phyloP scores from a whole-genome alignment of 169 alveolate genomes.

The Amoebophrya sp. region DNA sequence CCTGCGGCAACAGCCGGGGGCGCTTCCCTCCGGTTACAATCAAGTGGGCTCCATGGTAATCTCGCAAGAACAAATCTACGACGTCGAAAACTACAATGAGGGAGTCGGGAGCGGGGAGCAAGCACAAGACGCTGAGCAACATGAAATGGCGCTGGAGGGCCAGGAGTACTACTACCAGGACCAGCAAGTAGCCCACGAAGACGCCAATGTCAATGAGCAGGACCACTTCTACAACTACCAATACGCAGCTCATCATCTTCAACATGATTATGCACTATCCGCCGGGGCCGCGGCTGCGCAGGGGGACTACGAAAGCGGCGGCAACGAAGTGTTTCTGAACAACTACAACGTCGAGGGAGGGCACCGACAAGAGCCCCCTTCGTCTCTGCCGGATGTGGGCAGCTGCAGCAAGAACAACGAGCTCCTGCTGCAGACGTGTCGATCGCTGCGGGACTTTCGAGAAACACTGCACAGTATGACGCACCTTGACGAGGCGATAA shows the following conservation, averaged over 20 bases:
- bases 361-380: background rate
- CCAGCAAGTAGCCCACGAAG: background rate
- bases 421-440: background rate
- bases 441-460: background rate
- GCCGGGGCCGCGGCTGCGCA: background rate
- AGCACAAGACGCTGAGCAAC: background rate
- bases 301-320: background rate
- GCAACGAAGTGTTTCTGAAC: background rate
- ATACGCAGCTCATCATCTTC: background rate
- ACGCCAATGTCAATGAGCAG: background rate
- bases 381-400: too few species aligned
- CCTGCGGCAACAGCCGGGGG: too few species aligned
- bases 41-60: background rate
- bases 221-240: background rate
- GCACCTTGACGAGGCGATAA: background rate
- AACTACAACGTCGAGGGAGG: background rate
- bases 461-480: background rate
- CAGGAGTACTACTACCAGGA: background rate
- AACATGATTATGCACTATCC: background rate
- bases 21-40: too few species aligned
- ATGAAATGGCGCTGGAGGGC: background rate
- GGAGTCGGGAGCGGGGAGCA: too few species aligned
- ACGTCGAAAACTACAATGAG: background rate
- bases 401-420: too few species aligned
- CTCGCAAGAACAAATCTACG: background rate